Percentiles rank a stretch among this genome's conserved stretches.
These are phyloP conservation scores for Suillus subalutaceus DNA, from an alignment of 768 basidiomycete species.

Conservation along the genomic window DNA sequence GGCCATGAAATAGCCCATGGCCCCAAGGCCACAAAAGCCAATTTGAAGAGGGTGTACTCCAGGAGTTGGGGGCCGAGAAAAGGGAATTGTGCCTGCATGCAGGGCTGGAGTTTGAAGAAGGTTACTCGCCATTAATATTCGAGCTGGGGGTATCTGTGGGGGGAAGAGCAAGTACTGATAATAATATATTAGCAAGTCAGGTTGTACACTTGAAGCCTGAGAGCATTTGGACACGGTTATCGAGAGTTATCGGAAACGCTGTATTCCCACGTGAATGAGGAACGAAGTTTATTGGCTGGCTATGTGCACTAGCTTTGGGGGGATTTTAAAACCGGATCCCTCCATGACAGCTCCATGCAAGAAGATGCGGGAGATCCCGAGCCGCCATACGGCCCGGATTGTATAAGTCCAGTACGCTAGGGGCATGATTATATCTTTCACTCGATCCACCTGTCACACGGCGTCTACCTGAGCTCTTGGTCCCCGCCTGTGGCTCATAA, in stretches of 20 bases:
- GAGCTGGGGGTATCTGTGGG: constrained; percentile 3
- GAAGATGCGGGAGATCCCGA: no score
- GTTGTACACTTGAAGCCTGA: no score
- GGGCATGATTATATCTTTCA: no score
- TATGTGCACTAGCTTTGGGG: not conserved
- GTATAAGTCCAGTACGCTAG: no score
- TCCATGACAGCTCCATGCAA: no score
- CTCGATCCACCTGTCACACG: no score
- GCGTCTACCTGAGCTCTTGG: no score
- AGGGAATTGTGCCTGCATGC: constrained; percentile 39
- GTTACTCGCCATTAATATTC: constrained; percentile 7
- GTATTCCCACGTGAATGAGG: not conserved
- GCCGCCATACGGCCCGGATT: no score
- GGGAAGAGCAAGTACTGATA: not conserved
- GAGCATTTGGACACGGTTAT: no score
- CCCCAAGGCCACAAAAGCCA: constrained; percentile 54
- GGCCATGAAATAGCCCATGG: constrained; percentile 80
- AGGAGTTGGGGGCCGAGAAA: constrained; percentile 64
- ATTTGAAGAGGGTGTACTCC: constrained; percentile 39
- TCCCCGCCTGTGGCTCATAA: constrained; percentile 22
- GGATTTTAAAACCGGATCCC: not conserved
- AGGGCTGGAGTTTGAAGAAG: constrained; percentile 13
- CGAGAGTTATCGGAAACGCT: no score
- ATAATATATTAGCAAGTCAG: constrained; percentile 2
- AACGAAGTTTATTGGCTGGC: not conserved